These are phyloP conservation scores for Pontederia paniculata DNA, from an alignment of 176 grass and related monocot genomes.

Conservation along the genomic window DNA sequence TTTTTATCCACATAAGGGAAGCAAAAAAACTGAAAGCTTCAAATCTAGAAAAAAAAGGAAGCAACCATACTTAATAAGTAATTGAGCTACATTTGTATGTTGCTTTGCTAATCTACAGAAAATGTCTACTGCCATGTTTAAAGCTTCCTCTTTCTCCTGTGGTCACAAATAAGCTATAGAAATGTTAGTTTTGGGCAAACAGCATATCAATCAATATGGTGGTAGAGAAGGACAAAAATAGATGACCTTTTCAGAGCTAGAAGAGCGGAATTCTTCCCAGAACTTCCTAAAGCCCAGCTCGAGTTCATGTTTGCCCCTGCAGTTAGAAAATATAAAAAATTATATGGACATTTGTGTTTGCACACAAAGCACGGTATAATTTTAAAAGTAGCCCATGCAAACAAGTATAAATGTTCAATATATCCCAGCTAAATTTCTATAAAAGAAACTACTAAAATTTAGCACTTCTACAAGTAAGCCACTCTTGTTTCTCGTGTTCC, in stretches of 20 bases:
- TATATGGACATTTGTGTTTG: background rate
- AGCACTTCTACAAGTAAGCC: no score
- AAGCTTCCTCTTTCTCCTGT: conserved; percentile 98
- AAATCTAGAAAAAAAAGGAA: conserved; percentile 1
- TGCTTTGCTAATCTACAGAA: conserved; percentile 99
- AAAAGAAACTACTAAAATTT: no score
- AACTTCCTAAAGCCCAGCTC: conserved; percentile 80
- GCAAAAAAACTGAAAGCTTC: no score
- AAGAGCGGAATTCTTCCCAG: conserved; percentile 99
- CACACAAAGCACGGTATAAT: no score
- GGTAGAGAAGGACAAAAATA: conserved; percentile 13
- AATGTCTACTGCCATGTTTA: conserved; percentile 88
- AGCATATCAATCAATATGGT: background rate
- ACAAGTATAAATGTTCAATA: no score
- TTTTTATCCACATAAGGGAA: no score
- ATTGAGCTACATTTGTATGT: conserved; percentile 80
- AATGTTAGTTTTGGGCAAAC: no score
- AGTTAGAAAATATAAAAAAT: conserved; percentile 20
- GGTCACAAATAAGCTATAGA: conserved; percentile 7
- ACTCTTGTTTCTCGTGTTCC: no score
- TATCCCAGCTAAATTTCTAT: no score
- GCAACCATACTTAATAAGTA: conserved; percentile 70
- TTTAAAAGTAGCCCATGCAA: no score
- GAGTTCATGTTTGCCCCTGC: conserved; percentile 86
- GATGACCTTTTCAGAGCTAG: conserved; percentile 86